Conservation (phyloP, 345 rosid species). For the Angophora floribunda region DNA sequence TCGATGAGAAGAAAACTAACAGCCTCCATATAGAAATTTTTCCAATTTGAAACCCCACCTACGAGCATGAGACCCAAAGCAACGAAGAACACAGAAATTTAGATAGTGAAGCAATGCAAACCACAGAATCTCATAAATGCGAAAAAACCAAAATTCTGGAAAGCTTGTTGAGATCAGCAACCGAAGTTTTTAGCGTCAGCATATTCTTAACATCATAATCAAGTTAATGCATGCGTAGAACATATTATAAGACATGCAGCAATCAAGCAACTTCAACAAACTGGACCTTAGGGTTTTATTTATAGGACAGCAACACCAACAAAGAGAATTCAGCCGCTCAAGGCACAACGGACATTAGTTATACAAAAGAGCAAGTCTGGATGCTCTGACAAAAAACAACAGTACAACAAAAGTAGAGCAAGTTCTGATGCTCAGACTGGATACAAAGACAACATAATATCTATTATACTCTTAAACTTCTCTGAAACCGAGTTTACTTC, state of each 20-base stretch:
- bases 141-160: not conserved
- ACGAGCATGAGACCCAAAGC: not conserved
- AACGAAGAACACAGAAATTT: not conserved
- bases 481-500: not conserved
- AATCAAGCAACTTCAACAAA: not conserved
- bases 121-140: not conserved
- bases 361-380: not conserved
- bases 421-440: too few relatives aligned
- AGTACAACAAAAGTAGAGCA: too few relatives aligned
- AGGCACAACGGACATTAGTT: not conserved
- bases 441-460: not conserved
- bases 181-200: not conserved
- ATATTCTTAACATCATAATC: not conserved
- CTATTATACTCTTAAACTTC: not conserved
- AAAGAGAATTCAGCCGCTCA: not conserved
- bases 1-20: not conserved
- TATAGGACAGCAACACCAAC: not conserved
- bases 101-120: not conserved
- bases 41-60: not conserved
- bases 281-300: not conserved
- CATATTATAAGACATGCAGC: not conserved
- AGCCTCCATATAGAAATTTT: not conserved
- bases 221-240: not conserved
- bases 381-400: not conserved
- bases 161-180: not conserved